Conservation (phyloP, 2,329 filamentous ascomycete genomes). For the Exophiala bonariae region DNA sequence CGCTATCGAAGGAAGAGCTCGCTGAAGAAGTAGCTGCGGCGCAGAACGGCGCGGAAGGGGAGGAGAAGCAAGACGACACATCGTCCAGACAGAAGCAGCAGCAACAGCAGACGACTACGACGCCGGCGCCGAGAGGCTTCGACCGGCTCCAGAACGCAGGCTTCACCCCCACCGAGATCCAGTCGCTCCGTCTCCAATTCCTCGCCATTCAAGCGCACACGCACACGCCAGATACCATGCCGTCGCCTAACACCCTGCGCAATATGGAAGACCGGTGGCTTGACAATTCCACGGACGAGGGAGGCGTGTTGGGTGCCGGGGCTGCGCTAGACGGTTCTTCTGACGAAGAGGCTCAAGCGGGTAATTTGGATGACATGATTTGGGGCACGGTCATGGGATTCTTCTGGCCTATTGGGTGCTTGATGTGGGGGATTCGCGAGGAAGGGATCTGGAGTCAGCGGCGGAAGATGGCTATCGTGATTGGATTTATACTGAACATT, state of each 20-base stretch:
- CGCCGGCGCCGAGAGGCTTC: constrained; percentile 72
- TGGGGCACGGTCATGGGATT: constrained; percentile 90
- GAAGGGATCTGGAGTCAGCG: constrained; percentile 83
- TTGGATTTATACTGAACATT: constrained; percentile 78
- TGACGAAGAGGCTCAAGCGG: constrained; percentile 47
- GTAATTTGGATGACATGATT: constrained; percentile 78
- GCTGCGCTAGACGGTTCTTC: constrained; percentile 35
- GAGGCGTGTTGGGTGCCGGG: constrained; percentile 35
- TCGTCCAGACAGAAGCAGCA: neutral
- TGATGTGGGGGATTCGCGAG: constrained; percentile 82
- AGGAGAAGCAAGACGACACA: constrained; percentile 1
- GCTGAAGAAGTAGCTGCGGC: constrained; percentile 57
- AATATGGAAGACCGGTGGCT: constrained; percentile 89
- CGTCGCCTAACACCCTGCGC: constrained; percentile 71
- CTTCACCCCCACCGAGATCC: constrained; percentile 80
- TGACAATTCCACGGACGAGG: constrained; percentile 61
- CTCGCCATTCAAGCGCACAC: constrained; percentile 77
- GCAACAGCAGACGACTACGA: constrained; percentile 41
- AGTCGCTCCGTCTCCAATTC: constrained; percentile 84
- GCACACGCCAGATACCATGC: constrained; percentile 87
- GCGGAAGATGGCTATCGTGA: constrained; percentile 81
- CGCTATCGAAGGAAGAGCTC: constrained; percentile 68
- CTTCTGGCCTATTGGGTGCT: constrained; percentile 86
- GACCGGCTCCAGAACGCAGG: constrained; percentile 79
- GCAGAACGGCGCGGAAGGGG: constrained; percentile 4